phyloP scores from a whole-genome alignment of 768 basidiomycete species.

The Neoboletus subvelutipes region DNA sequence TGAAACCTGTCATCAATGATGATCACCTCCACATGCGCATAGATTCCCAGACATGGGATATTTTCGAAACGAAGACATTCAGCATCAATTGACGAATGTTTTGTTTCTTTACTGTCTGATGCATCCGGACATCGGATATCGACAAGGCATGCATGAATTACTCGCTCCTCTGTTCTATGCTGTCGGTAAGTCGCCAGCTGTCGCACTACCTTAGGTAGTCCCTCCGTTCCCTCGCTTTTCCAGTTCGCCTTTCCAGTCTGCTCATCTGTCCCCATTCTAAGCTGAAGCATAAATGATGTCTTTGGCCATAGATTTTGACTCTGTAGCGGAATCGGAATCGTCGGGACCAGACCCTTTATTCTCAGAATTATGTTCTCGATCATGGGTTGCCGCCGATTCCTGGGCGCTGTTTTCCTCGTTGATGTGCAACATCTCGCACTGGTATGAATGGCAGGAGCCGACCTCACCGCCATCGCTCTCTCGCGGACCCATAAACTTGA shows the following conservation, averaged over 20 bases:
- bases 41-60: constrained; percentile 97
- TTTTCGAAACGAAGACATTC: constrained; percentile 75
- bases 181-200: constrained; percentile 25
- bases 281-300: constrained; percentile 27
- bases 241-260: constrained; percentile 7
- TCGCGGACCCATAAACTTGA: constrained; percentile 45
- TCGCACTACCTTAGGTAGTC: constrained; percentile 1
- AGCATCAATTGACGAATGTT: constrained; percentile 79
- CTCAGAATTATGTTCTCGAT: constrained; percentile 59
- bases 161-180: constrained; percentile 86
- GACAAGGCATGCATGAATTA: constrained; percentile 99
- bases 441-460: constrained; percentile 73
- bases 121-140: constrained; percentile 84
- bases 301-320: constrained; percentile 69
- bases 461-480: constrained; percentile 27
- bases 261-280: constrained; percentile 20
- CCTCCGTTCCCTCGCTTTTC: constrained; percentile 7
- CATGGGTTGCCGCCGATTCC: constrained; percentile 82
- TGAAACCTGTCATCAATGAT: constrained; percentile 2
- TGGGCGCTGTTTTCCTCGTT: constrained; percentile 79
- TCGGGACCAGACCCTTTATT: constrained; percentile 39
- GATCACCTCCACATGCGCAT: constrained; percentile 3
- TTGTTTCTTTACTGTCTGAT: constrained; percentile 81
- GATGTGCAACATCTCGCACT: constrained; percentile 77
- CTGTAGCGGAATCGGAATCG: constrained; percentile 43